Evolutionary conservation across 2,329 filamentous ascomycete species (phyloP), one percentile per base, ranked within the genome.

Genomic region (Diaporthe nobilis): DNA sequence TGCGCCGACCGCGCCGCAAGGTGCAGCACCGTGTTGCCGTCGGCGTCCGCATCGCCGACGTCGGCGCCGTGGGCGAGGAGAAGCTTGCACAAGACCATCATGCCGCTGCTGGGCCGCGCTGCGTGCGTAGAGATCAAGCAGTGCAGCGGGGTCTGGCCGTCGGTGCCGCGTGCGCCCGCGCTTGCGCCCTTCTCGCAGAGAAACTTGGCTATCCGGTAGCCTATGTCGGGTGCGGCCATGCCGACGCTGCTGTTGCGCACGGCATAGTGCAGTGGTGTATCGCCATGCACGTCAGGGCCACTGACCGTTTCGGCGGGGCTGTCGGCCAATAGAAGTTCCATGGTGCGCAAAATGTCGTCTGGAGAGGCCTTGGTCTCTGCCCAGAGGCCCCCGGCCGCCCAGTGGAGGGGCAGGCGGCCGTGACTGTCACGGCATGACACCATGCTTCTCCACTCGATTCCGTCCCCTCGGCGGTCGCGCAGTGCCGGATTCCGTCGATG

Each of bases 121-220:
- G 91, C 92, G 79, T 91, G 91, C 10, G 79, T 71, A 13, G 68
- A 71, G 0, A 61, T 1, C 37, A 71, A 8, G 34, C 39, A 55
- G 42, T 80, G 78, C 12, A 81, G 76, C 2, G 80, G 79, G 15
- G 77, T 79, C 22, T 75, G 77, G 6, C 78, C 79, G 37, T 75
- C 77, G 3, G 37, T 44, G 44, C 76, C 77, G 15, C 58, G 60
- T 13, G 77, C 53, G 68, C 77, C 72, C n/a, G 78, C 60, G 31
- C 78, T 73, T 31, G 80, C 80, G 20, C 80, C 80, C 22, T 77
- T 75, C 28, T 81, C 78, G 17, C 77, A 79, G 22, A 81, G 75
- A 4, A 81, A 49, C 39, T 77, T 74, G 22, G 75, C 77, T n/a
- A 81, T 71, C 22, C 9, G 65, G 51, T 25, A 55, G 17, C 65